A percentile compares a stretch with the other conserved stretches of the same genome.
These are phyloP conservation scores for Alternaria hordeiaustralica DNA, from an alignment of 2,329 filamentous ascomycete species.

Conservation along the genomic window DNA sequence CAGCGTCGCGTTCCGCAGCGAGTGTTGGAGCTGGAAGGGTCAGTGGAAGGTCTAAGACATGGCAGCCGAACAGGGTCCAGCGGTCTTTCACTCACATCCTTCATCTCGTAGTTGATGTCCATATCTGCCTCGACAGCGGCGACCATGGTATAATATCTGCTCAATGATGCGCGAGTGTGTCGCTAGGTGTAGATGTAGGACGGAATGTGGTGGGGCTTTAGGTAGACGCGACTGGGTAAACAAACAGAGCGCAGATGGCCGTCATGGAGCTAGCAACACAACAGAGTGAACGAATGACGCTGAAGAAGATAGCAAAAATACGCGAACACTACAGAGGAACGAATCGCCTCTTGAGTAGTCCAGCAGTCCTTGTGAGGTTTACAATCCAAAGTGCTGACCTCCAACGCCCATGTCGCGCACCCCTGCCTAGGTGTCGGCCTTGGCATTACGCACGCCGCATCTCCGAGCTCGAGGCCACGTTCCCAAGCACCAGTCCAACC, in stretches of 20 bases:
- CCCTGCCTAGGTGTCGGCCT: conserved; percentile 20
- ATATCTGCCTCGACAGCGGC: conserved; percentile 33
- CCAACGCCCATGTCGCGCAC: conserved; percentile 5
- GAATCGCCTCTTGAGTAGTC: not conserved
- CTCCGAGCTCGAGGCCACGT: conserved; percentile 41
- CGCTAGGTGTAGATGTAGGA: conserved; percentile 18
- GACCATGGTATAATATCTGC: conserved; percentile 35
- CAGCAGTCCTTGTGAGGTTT: not conserved
- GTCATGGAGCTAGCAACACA: not conserved
- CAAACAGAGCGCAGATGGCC: conserved; percentile 32
- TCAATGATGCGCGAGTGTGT: conserved; percentile 22
- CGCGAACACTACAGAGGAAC: not conserved
- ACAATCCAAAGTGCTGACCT: not conserved
- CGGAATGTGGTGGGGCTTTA: conserved; percentile 25
- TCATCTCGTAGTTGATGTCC: conserved; percentile 39
- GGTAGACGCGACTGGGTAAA: conserved; percentile 43
- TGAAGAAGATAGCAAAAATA: not conserved
- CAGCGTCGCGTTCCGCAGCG: conserved; percentile 61
- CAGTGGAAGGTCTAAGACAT: conserved; percentile 13
- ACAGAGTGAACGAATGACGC: not conserved
- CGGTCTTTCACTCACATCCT: conserved; percentile 40
- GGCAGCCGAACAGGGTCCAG: not conserved
- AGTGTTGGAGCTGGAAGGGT: conserved; percentile 54
- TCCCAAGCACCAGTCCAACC: conserved; percentile 32
- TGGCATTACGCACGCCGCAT: conserved; percentile 41